These are phyloP conservation scores for Globisporangium paroecandrum DNA, from an alignment of 352 stramenopile genomes.

Conservation along the genomic window DNA sequence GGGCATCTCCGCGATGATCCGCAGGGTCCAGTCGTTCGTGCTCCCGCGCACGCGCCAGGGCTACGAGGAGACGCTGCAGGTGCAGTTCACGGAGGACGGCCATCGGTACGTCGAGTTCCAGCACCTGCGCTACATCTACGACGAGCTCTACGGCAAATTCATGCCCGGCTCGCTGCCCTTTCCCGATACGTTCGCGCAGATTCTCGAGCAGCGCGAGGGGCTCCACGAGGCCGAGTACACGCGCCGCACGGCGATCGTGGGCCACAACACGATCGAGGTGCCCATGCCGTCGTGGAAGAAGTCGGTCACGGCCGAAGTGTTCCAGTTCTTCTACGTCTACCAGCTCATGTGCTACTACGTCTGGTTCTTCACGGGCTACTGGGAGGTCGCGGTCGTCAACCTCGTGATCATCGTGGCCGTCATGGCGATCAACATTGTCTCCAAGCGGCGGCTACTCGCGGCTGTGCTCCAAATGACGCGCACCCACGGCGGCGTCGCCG, in stretches of 20 bases:
- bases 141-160: slow-evolving; percentile 21
- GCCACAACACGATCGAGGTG: slow-evolving; percentile 20
- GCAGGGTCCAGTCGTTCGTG: slow-evolving; percentile 11
- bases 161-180: slow-evolving; percentile 17
- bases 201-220: slow-evolving; percentile 16
- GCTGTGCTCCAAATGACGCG: slow-evolving; percentile 41
- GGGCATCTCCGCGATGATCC: slow-evolving; percentile 6
- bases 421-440: slow-evolving; percentile 44
- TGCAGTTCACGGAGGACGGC: slow-evolving; percentile 15
- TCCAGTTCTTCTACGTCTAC: slow-evolving; percentile 28
- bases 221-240: slow-evolving; percentile 16
- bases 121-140: slow-evolving; percentile 24
- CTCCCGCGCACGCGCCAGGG: slow-evolving; percentile 12
- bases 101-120: slow-evolving; percentile 25
- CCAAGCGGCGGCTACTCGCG: slow-evolving; percentile 39
- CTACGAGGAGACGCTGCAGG: slow-evolving; percentile 20
- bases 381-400: slow-evolving; percentile 23
- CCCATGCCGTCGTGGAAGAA: slow-evolving; percentile 17
- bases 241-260: slow-evolving; percentile 16
- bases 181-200: slow-evolving; percentile 16
- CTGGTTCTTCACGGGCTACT: slow-evolving; percentile 57
- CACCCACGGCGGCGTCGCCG: slow-evolving; percentile 48
- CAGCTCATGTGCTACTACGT: slow-evolving; percentile 46
- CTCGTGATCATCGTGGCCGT: slow-evolving; percentile 39
- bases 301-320: slow-evolving; percentile 16